A percentile compares a stretch with the other conserved stretches of the same genome.
Evolutionary conservation across 2,329 filamentous ascomycete genomes (phyloP).

Genomic region (Aspergillus sp.): DNA sequence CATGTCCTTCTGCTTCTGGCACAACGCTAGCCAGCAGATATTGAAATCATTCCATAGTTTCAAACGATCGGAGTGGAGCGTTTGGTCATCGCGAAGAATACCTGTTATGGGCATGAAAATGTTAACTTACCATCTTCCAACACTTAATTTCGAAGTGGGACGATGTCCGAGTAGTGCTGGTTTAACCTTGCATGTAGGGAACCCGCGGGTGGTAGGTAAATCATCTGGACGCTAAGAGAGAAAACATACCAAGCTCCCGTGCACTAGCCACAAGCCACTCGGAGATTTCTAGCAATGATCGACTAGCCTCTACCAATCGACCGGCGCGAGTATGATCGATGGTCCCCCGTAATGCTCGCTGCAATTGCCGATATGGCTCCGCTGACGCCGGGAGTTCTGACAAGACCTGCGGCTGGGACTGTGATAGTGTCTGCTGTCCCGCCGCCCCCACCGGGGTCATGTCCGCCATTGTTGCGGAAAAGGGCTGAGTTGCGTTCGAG

Average conservation of each 20-base stretch:
- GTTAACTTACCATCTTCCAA: neutral
- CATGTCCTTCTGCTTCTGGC: constrained; percentile 81
- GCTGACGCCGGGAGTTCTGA: constrained; percentile 56
- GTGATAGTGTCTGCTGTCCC: constrained; percentile 33
- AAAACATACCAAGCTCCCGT: constrained; percentile 64
- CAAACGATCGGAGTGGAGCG: constrained; percentile 72
- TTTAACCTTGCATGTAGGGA: neutral
- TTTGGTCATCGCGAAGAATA: constrained; percentile 78
- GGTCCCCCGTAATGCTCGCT: constrained; percentile 58
- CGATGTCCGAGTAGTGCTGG: neutral
- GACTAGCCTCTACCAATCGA: constrained; percentile 59
- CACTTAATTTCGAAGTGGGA: neutral
- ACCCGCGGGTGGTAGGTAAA: constrained; percentile 1
- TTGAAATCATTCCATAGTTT: constrained; percentile 95
- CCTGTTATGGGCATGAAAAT: constrained; percentile 52
- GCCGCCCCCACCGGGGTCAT: constrained; percentile 39
- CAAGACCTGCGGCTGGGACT: constrained; percentile 32
- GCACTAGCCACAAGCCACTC: constrained; percentile 67
- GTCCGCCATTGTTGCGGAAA: constrained; percentile 54
- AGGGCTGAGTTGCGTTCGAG: constrained; percentile 52
- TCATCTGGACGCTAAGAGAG: constrained; percentile 21
- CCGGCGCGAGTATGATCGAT: constrained; percentile 70
- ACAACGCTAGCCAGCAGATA: constrained; percentile 79
- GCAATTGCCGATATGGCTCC: constrained; percentile 67
- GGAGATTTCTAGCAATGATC: constrained; percentile 61